A percentile compares a stretch with the other conserved stretches of the same genome.
These are phyloP conservation scores for Botrytis byssoidea DNA, from an alignment of 2,329 filamentous ascomycete genomes.

Conservation along the genomic window DNA sequence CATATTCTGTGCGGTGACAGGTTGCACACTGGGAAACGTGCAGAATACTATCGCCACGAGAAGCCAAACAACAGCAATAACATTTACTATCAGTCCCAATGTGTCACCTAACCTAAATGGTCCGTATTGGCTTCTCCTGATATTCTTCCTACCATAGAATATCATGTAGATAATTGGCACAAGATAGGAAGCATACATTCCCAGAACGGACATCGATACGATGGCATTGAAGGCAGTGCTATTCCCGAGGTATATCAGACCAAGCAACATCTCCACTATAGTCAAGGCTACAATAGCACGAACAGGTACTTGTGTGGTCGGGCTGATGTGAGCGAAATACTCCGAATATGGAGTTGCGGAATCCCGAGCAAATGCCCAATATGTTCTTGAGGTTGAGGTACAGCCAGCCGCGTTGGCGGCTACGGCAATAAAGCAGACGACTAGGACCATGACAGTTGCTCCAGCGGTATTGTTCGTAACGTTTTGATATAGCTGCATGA, in stretches of 20 bases:
- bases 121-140: conserved; percentile 31
- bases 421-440: conserved; percentile 44
- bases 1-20: conserved; percentile 46
- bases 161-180: conserved; percentile 44
- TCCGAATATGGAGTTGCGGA: conserved; percentile 41
- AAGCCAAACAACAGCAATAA: conserved; percentile 46
- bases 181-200: conserved; percentile 46
- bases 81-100: conserved; percentile 42
- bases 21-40: conserved; percentile 45
- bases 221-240: conserved; percentile 49
- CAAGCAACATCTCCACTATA: conserved; percentile 47
- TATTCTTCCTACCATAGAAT: conserved; percentile 39
- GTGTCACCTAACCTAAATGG: conserved; percentile 39
- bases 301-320: conserved; percentile 40
- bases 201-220: conserved; percentile 46
- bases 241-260: conserved; percentile 48
- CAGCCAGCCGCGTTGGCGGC: conserved; percentile 48
- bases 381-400: conserved; percentile 45
- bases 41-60: conserved; percentile 47
- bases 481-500: conserved; percentile 47
- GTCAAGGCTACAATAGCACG: conserved; percentile 44
- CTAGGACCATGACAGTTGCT: background rate
- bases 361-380: conserved; percentile 49
- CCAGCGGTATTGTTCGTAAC: conserved; percentile 36
- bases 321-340: conserved; percentile 41